phyloP scores from a whole-genome alignment of 768 basidiomycete genomes.

The Pisolithus orientalis region DNA sequence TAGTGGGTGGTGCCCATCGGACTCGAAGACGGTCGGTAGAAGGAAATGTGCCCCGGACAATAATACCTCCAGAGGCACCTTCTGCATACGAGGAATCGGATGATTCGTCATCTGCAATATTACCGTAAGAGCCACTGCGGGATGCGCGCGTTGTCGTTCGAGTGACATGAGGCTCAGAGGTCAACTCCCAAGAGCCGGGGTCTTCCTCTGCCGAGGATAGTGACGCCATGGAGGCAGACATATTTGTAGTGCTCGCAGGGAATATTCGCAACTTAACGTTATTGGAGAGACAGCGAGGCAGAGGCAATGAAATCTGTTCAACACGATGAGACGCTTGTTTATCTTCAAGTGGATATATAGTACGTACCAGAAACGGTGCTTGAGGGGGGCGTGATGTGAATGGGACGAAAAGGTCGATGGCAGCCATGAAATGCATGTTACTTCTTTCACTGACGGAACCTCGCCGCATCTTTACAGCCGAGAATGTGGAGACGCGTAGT shows the following conservation, averaged over 20 bases:
- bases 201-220: slow-evolving; percentile 74
- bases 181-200: slow-evolving; percentile 62
- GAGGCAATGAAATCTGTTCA: slow-evolving; percentile 64
- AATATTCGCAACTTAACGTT: slow-evolving; percentile 70
- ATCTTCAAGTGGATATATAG: not conserved
- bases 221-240: slow-evolving; percentile 61
- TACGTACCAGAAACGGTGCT: slow-evolving; percentile 65
- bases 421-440: slow-evolving; percentile 72
- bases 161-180: slow-evolving; percentile 71
- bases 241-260: slow-evolving; percentile 45
- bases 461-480: slow-evolving; percentile 36
- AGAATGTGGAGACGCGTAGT: slow-evolving; percentile 17
- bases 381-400: slow-evolving; percentile 60
- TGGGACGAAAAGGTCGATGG: slow-evolving; percentile 71
- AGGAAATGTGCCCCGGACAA: slow-evolving; percentile 73
- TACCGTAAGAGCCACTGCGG: slow-evolving; percentile 54
- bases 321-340: slow-evolving; percentile 2
- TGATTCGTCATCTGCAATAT: slow-evolving; percentile 79
- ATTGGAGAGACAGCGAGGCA: slow-evolving; percentile 74
- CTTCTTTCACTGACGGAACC: slow-evolving; percentile 51
- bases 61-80: slow-evolving; percentile 51
- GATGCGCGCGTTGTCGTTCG: slow-evolving; percentile 44
- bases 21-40: slow-evolving; percentile 70
- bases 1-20: slow-evolving; percentile 69
- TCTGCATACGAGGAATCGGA: slow-evolving; percentile 59